Base-by-base conservation (phyloP, 2,329 filamentous ascomycete genomes). In the Ambrosiella cleistominuta region DNA sequence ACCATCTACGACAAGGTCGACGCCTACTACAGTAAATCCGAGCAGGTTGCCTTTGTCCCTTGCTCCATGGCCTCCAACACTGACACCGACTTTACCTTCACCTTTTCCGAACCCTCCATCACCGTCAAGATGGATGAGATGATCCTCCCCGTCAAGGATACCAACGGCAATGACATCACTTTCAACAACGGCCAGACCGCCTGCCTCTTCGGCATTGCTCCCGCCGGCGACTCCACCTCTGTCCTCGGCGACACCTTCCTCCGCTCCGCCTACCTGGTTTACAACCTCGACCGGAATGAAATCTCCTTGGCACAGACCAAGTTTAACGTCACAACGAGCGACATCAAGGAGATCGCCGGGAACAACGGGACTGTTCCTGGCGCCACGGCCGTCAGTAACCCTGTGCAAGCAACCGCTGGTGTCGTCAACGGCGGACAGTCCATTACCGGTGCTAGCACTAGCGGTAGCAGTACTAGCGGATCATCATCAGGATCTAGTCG, bases 171-270 rank as follows among this genome's bases (percentile, higher is more conserved):
- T 36, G 72, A 71, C n/a, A 70, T 76, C 5, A 72, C 67, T 0
- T 81, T 82, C 65, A 65, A 68, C 19, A 72, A 82, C 63, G 79
- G 78, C 59, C 70, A 70, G 8, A 64, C 71, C 0, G 78, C 80
- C 7, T 88, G 85, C 63, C 72, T 83, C 40, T 86, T 88, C 64
- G 85, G 83, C 58, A 77, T 88, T 62, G 74, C 78, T 2, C 80
- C 82, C 1, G 75, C 81, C 1, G 75, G 74, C 1, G 63, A 68
- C 1, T 72, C 75, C 37, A 76, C 76, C n/a, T 75, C 76, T 49
- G 78, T 87, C 1, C 71, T 89, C 36, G 85, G 85, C 13, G 85
- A 88, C 66, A 86, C 85, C 0, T 89, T 89, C 67, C 71, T 89
- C 57, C 75, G 85, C 53, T 84, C 81, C 40, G 85, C 85, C 0